Conservation (phyloP, 1,284 basidiomycete species). For the Sanghuangporus baumii region DNA sequence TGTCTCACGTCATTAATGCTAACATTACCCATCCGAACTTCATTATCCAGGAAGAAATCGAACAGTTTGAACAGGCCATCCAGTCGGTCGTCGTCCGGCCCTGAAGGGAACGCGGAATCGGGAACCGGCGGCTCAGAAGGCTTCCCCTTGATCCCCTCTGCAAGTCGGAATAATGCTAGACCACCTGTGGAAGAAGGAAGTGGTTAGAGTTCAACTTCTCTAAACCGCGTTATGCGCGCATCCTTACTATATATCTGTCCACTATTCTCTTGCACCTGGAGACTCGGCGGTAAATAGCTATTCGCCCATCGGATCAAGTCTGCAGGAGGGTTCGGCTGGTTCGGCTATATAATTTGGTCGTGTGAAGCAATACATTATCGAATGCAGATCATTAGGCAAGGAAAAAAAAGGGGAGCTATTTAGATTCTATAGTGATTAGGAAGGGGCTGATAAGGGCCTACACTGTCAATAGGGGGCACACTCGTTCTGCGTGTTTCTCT, state of each 20-base stretch:
- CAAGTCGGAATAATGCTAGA: constrained; percentile 68
- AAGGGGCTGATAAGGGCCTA: constrained; percentile 28
- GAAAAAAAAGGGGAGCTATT: constrained; percentile 14
- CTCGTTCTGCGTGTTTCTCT: constrained; percentile 50
- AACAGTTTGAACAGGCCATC: constrained; percentile 86
- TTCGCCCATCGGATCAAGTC: constrained; percentile 84
- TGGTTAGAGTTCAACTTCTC: constrained; percentile 1
- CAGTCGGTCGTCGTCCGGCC: constrained; percentile 68
- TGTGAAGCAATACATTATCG: constrained; percentile 11
- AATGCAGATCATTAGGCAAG: constrained; percentile 17
- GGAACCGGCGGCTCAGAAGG: constrained; percentile 62
- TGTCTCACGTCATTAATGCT: constrained; percentile 87
- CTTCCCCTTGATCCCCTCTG: constrained; percentile 71
- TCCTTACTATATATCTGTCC: constrained; percentile 52
- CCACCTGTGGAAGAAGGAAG: constrained; percentile 9
- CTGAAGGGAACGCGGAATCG: constrained; percentile 73
- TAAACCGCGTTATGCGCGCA: background rate
- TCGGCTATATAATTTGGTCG: background rate
- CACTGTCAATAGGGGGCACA: constrained; percentile 30
- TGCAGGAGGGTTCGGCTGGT: constrained; percentile 27
- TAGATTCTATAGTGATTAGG: constrained; percentile 17
- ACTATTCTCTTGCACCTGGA: constrained; percentile 53
- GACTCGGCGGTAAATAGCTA: constrained; percentile 61
- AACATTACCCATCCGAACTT: constrained; percentile 82
- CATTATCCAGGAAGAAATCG: constrained; percentile 84